phyloP scores from a whole-genome alignment of 768 basidiomycete species.

The Coprinopsis strossmayeri region DNA sequence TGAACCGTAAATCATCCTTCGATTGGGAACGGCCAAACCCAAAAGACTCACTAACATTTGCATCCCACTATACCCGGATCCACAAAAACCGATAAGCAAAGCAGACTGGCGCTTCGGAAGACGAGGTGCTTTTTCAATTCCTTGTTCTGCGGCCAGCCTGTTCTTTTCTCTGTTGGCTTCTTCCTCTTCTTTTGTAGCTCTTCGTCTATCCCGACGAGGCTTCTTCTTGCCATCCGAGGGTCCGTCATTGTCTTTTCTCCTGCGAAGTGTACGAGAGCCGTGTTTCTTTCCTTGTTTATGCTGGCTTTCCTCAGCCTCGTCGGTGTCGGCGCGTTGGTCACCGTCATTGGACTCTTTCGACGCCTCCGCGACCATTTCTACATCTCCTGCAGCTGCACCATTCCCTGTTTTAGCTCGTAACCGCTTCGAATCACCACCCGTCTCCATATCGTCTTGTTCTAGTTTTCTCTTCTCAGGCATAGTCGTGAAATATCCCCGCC shows the following conservation, averaged over 20 bases:
- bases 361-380: no score
- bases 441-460: slow-evolving; percentile 26
- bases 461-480: slow-evolving; percentile 10
- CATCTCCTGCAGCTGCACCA: not conserved
- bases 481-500: not conserved
- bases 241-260: slow-evolving; percentile 22
- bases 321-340: not conserved
- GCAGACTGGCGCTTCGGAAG: slow-evolving; percentile 84
- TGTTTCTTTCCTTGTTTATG: not conserved
- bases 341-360: no score
- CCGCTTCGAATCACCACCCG: slow-evolving; percentile 8
- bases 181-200: slow-evolving; percentile 31
- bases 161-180: slow-evolving; percentile 16
- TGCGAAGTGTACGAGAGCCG: slow-evolving; percentile 5
- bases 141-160: slow-evolving; percentile 16
- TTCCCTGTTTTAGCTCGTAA: not conserved
- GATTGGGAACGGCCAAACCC: not conserved
- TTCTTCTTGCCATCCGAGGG: slow-evolving; percentile 16
- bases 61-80: slow-evolving; percentile 90
- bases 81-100: slow-evolving; percentile 85
- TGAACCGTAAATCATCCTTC: not conserved
- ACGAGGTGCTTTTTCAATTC: slow-evolving; percentile 42
- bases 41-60: slow-evolving; percentile 65
- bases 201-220: slow-evolving; percentile 39
- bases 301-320: not conserved